Base-by-base conservation (phyloP, 768 basidiomycete species). In the Mycena metata region DNA sequence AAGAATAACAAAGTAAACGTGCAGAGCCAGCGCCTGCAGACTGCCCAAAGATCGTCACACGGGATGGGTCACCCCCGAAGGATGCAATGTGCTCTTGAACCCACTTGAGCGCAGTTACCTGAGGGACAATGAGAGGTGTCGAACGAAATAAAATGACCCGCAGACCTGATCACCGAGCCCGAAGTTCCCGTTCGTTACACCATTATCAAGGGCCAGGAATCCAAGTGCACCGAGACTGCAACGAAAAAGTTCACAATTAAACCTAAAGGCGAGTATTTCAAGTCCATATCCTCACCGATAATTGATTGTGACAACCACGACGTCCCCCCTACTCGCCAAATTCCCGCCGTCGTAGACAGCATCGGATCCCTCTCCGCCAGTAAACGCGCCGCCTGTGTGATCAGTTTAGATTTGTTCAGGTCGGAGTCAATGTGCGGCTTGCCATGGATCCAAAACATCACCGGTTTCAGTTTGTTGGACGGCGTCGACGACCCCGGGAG, bases 51-150 rank as follows among this genome's bases (percentile, higher is more conserved):
- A 89, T 84, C 4, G 86, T 87, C 52, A 90, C 83, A 1, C 80
- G 80, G 11, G 75, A 74, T 2, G 85, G 84, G 76, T 89, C 88
- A 0, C 89, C 89, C 42, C 88, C 88, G 68, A 90, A 90, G n/a
- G 82, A 79, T 1, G 77, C 74, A 66, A 90, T 89, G 75, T 90
- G 81, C 41, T 81, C 74, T 30, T 85, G 83, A 0, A 89, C 84
- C 82, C 82, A 83, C 67, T 80, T 76, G 17, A 83, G 75, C 36
- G 82, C 81, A 4, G 76, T 83, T 70, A 70, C 77, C 82, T 69
- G 69, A 30, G 57, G 23, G 0, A 6, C n/a, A 9, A 8, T n/a
- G 19, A 46, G 33, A 21, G 5, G 9, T 12, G 8, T 58, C 19
- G 19, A 19, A n/a, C 19, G 21, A 17, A 35, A 21, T 30, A 15